phyloP scores from a whole-genome alignment of 176 grass and related monocot species.

The Oryza officinalis region DNA sequence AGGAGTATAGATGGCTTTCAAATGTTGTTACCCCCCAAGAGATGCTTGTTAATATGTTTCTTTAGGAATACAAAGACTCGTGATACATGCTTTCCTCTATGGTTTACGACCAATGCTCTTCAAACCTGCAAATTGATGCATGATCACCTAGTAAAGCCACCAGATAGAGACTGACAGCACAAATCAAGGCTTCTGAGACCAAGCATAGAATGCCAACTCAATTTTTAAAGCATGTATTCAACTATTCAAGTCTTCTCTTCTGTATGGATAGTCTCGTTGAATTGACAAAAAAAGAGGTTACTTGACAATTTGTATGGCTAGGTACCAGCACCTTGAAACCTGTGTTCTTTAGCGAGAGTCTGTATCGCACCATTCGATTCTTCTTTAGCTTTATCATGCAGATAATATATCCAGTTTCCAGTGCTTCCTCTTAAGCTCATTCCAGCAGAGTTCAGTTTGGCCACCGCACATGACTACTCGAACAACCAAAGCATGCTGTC shows the following conservation, averaged over 20 bases:
- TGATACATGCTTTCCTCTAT: conserved; percentile 30
- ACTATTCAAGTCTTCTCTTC: conserved; percentile 5
- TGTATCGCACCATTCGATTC: neutral
- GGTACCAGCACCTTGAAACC: conserved; percentile 30
- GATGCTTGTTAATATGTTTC: conserved; percentile 52
- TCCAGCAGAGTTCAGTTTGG: neutral
- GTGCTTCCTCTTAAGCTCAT: neutral
- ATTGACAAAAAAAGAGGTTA: conserved; percentile 1
- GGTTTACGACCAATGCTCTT: conserved; percentile 20
- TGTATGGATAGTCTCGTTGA: neutral
- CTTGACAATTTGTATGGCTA: conserved; percentile 41
- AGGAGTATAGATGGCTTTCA: conserved; percentile 42
- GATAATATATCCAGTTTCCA: conserved; percentile 14
- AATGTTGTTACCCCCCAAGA: conserved; percentile 35
- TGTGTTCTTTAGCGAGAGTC: conserved; percentile 20
- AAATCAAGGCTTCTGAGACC: conserved; percentile 9
- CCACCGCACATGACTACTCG: neutral
- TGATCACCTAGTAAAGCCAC: conserved; percentile 6
- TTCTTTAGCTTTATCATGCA: conserved; percentile 31
- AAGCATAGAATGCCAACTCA: conserved; percentile 19
- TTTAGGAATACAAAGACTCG: conserved; percentile 46
- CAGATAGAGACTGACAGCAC: conserved; percentile 8
- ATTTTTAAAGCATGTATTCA: conserved; percentile 23
- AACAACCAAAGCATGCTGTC: neutral
- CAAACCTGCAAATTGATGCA: conserved; percentile 32